Conservation (phyloP, 1,139 yeast species). For the Saccharomycopsis phalli region DNA sequence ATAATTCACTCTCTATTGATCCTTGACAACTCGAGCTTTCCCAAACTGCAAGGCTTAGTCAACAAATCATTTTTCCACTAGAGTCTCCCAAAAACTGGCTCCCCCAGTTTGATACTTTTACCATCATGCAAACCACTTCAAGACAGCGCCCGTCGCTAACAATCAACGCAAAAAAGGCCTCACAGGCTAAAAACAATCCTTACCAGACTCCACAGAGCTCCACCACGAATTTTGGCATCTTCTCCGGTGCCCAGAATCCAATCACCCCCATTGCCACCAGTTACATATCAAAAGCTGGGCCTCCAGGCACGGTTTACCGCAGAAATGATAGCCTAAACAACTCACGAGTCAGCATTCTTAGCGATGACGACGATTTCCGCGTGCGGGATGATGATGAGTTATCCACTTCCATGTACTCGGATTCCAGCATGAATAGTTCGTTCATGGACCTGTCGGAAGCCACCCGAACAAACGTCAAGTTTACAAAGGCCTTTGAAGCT, state of each 20-base stretch:
- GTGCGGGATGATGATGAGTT: conserved; percentile 6
- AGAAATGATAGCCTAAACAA: conserved; percentile 1
- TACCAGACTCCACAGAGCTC: conserved; percentile 20
- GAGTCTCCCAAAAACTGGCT: too few relatives aligned
- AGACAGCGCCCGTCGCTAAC: conserved; percentile 19
- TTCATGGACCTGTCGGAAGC: neutral
- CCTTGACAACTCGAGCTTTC: too few relatives aligned
- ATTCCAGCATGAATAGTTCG: conserved; percentile 13
- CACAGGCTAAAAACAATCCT: conserved; percentile 8
- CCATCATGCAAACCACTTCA: conserved; percentile 13
- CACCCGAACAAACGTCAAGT: conserved; percentile 13
- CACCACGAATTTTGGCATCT: conserved; percentile 16
- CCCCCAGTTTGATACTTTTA: too few relatives aligned
- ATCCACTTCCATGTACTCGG: conserved; percentile 14
- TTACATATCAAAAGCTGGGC: neutral
- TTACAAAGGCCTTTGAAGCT: conserved; percentile 30
- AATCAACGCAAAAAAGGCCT: conserved; percentile 16
- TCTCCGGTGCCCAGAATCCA: conserved; percentile 9
- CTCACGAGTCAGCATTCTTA: conserved; percentile 13
- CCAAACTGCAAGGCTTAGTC: too few relatives aligned
- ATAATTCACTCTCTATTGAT: too few relatives aligned
- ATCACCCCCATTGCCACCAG: conserved; percentile 11
- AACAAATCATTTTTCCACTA: too few relatives aligned
- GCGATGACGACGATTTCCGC: conserved; percentile 15
- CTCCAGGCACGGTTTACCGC: neutral